Base-by-base conservation (phyloP, 2,329 filamentous ascomycete genomes). In the Chalara sp. region DNA sequence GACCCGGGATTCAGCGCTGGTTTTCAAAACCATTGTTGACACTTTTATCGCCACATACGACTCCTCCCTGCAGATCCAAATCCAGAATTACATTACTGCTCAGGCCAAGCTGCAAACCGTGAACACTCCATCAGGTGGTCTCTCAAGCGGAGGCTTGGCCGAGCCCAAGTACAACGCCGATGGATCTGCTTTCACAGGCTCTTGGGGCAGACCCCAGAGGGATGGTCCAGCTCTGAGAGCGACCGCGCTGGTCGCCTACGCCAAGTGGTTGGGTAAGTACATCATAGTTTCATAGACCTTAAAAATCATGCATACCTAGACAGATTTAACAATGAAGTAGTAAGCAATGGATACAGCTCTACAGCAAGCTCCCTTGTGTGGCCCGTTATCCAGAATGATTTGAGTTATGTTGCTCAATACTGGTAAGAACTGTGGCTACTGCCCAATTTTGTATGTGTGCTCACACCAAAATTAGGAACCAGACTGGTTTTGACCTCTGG, bases 221-320 rank as follows among this genome's bases (percentile, higher is more conserved):
- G 88, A 93, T 67, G 88, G 88, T 0, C 88, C 89, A 29, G 81
- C 88, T 28, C 76, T 93, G 39, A 78, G 89, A 47, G 87, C 87
- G 1, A 88, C 81, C 44, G 80, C 88, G 2, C 68, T 93, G 61
- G 84, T 87, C 49, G 74, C 75, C 0, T 93, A 91, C 63, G 79
- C 84, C 6, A 82, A 84, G 61, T 89, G 85, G 80, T 71, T 92
- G 31, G 70, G 89, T 46, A 70, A 21, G 21, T 21, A 21, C 21
- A 21, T 21, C 21, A 21, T 21, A 21, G 21, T 21, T 21, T 21
- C 21, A 21, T 21, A 21, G 21, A 21, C 21, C 21, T 21, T 21
- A 21, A 21, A 21, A 21, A 21, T 21, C 21, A 21, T 21, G 3
- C 3, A 21, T 21, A 21, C 21, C 21, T 21, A 21, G 3, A 21